phyloP scores from a whole-genome alignment of 148 eudicot genomes.

The Vaccinium myrtillus region DNA sequence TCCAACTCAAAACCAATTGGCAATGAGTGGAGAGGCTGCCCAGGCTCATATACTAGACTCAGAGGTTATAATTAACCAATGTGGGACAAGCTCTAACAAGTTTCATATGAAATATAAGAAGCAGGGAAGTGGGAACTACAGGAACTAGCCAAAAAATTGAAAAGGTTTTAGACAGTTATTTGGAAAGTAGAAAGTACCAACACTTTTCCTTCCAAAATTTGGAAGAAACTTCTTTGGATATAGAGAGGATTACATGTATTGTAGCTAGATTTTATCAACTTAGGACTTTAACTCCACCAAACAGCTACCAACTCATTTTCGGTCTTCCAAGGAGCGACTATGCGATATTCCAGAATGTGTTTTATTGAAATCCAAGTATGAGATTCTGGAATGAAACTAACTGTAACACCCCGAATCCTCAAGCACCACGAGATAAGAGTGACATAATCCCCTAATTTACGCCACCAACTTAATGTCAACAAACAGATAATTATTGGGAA shows the following conservation, averaged over 20 bases:
- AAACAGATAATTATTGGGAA: too few relatives aligned
- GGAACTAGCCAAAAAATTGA: background rate
- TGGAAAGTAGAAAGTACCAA: background rate
- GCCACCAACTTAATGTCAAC: too few relatives aligned
- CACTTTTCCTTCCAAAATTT: background rate
- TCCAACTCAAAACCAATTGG: too few relatives aligned
- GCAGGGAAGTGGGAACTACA: conserved; percentile 1
- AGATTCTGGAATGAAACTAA: background rate
- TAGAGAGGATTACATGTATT: background rate
- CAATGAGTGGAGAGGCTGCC: too few relatives aligned
- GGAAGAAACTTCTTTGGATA: background rate
- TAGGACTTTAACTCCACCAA: background rate
- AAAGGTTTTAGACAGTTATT: background rate
- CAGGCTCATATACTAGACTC: too few relatives aligned
- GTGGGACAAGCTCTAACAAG: too few relatives aligned
- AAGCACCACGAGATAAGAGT: too few relatives aligned
- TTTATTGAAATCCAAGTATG: background rate
- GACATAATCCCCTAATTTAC: too few relatives aligned
- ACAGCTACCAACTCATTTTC: background rate
- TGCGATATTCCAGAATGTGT: background rate
- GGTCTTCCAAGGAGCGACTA: background rate
- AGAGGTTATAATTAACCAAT: too few relatives aligned
- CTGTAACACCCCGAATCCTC: too few relatives aligned
- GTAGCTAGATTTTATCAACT: background rate
- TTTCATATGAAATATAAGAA: background rate